These are phyloP conservation scores for Strombidium stylifer DNA, from an alignment of 73 alveolate genomes.

Conservation along the genomic window DNA sequence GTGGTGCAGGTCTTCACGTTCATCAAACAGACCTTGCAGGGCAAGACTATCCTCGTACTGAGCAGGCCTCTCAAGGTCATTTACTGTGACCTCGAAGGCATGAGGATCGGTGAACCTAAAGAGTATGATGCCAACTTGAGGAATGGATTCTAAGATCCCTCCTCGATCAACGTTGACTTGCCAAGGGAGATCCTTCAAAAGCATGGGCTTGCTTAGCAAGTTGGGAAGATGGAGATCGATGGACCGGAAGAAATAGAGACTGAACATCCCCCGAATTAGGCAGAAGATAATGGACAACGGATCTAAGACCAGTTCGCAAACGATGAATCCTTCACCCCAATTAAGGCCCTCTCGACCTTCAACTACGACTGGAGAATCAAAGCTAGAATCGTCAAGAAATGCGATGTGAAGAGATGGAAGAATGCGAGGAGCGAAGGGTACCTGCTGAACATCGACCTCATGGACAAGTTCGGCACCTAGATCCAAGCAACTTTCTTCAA, in stretches of 20 bases:
- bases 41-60: conserved; percentile 27
- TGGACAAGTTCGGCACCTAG: conserved; percentile 72
- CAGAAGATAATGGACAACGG: no score
- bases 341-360: conserved; percentile 67
- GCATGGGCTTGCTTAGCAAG: neutral
- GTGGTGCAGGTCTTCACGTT: conserved; percentile 2
- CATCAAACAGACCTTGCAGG: neutral
- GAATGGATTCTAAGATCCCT: neutral
- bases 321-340: conserved; percentile 75
- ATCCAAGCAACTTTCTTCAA: conserved; percentile 84
- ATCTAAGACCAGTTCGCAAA: no score
- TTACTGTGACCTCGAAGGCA: conserved; percentile 22
- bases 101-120: conserved; percentile 42
- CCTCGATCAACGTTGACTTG: neutral
- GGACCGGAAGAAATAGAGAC: neutral
- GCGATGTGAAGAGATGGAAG: conserved; percentile 68
- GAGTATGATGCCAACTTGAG: conserved; percentile 28
- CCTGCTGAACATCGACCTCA: conserved; percentile 64
- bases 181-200: conserved; percentile 5
- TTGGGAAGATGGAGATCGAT: neutral
- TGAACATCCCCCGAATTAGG: no score
- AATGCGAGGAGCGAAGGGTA: conserved; percentile 64
- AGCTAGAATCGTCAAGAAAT: conserved; percentile 74
- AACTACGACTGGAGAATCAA: conserved; percentile 73
- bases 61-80: conserved; percentile 19